Evolutionary conservation across 2,329 filamentous ascomycete species (phyloP), one percentile per base, ranked within the genome.

Genomic region (Plenodomus tracheiphilus): DNA sequence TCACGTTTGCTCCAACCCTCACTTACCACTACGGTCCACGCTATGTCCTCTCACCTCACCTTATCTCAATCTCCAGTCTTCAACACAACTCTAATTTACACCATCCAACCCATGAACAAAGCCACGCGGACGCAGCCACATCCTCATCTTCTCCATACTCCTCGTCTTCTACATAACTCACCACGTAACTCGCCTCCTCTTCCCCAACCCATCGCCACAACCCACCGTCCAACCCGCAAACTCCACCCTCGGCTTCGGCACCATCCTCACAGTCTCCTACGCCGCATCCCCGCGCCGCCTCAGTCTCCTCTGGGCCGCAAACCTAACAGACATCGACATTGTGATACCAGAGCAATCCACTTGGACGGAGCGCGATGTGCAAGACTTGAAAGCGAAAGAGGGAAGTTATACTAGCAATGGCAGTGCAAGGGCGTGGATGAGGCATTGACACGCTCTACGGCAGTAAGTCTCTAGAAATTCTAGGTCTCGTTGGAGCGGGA

Each of bases 341-440:
- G 61, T 58, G 9, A 70, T 76, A 18, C 73, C 74, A 2, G 42
- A 54, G 1, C 73, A 75, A 43, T 70, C 72, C 21, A 36, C 40
- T 7, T 76, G 74, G 73, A 69, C 65, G 3, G 66, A 71, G 4
- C 51, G 46, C n/a, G 64, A 75, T 48, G 35, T 75, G 8, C 30
- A 56, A 4, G 39, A 25, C 6, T 58, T 76, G 21, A 55, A 56
- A 21, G 53, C 62, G 3, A 54, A 56, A 2, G 51, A 66, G 15
- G 42, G 48, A 5, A n/a, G n/a, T n/a, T 59, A 35, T 1, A 67
- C 75, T 16, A 64, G 55, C n/a, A 64, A 55, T 28, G 74, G 73
- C 8, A 72, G 67, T 35, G 70, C 70, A 1, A 39, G 73, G 49
- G 74, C 74, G 13, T 75, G 74, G 74, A 56, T 75, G 43, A 72